Percentiles rank a stretch among this genome's conserved stretches.
Conservation (phyloP, 495 filamentous ascomycete genomes). For the Physcia stellaris region DNA sequence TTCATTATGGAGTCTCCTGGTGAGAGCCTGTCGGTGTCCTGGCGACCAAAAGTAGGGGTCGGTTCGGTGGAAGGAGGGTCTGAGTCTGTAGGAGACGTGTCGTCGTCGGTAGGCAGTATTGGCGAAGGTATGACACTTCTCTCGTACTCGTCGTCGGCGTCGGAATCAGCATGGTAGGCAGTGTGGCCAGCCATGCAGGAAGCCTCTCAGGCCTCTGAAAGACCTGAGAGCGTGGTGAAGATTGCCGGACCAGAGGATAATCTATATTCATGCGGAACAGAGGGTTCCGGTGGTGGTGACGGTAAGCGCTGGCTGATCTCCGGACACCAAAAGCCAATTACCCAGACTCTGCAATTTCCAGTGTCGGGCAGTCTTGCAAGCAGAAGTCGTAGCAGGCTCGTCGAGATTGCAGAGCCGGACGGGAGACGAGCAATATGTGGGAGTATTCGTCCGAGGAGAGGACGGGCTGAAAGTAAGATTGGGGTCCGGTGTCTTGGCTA, state of each 20-base stretch:
- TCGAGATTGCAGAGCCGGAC: too few relatives aligned
- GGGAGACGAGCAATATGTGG: too few relatives aligned
- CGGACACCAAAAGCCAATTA: not conserved
- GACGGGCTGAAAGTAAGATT: too few relatives aligned
- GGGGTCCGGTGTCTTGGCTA: too few relatives aligned
- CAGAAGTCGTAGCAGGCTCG: too few relatives aligned
- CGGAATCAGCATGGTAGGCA: slow-evolving; percentile 61
- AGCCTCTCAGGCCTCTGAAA: too few relatives aligned
- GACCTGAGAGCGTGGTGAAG: slow-evolving; percentile 2
- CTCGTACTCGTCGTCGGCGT: slow-evolving; percentile 93
- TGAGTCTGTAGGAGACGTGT: slow-evolving; percentile 67
- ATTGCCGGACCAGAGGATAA: not conserved
- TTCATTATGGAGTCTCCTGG: slow-evolving; percentile 72
- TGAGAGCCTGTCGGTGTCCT: slow-evolving; percentile 45
- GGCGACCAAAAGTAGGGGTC: slow-evolving; percentile 72
- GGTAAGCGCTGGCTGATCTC: not conserved
- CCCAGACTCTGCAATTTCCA: not conserved
- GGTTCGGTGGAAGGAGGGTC: slow-evolving; percentile 71
- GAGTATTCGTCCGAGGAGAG: too few relatives aligned
- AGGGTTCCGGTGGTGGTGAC: not conserved
- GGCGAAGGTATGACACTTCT: slow-evolving; percentile 65
- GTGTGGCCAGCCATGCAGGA: slow-evolving; percentile 12
- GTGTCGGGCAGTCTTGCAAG: too few relatives aligned
- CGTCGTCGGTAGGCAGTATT: slow-evolving; percentile 59
- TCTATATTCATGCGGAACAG: not conserved